These are phyloP conservation scores for Solanum peruvianum DNA, from an alignment of 257 asterid species.

Conservation along the genomic window DNA sequence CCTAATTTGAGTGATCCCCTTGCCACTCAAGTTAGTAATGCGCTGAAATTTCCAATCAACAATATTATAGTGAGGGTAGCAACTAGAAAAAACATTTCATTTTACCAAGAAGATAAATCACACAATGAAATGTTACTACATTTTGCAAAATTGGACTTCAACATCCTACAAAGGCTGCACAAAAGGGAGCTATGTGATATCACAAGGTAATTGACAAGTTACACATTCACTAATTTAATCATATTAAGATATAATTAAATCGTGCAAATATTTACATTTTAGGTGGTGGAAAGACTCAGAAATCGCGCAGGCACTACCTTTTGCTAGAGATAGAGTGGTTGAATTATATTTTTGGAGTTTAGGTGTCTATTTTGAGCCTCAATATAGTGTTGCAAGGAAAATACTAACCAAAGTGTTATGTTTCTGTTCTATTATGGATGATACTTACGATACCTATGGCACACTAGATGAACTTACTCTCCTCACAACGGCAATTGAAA, in stretches of 20 bases:
- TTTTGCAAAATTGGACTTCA: constrained; percentile 25
- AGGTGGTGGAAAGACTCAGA: constrained; percentile 27
- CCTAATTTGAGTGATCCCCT: background rate
- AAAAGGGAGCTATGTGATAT: constrained; percentile 12
- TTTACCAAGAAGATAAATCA: background rate
- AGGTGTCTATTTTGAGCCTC: constrained; percentile 27
- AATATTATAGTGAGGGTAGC: constrained; percentile 10
- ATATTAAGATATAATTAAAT: too few relatives aligned
- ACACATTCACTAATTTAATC: too few relatives aligned
- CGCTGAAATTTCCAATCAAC: constrained; percentile 8
- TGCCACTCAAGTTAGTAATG: background rate
- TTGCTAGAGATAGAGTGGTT: constrained; percentile 29
- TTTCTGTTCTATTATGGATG: background rate
- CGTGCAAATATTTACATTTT: background rate
- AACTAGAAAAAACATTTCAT: background rate
- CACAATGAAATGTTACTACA: background rate
- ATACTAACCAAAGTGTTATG: background rate
- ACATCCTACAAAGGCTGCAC: constrained; percentile 6
- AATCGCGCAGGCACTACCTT: background rate
- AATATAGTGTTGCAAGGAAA: background rate
- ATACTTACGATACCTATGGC: background rate
- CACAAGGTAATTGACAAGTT: background rate
- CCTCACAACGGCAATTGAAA: background rate
- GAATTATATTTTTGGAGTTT: constrained; percentile 30
- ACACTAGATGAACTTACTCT: background rate